Evolutionary conservation across 805 yeast genomes (phyloP).

Genomic region (Monosporozyma aerobia): DNA sequence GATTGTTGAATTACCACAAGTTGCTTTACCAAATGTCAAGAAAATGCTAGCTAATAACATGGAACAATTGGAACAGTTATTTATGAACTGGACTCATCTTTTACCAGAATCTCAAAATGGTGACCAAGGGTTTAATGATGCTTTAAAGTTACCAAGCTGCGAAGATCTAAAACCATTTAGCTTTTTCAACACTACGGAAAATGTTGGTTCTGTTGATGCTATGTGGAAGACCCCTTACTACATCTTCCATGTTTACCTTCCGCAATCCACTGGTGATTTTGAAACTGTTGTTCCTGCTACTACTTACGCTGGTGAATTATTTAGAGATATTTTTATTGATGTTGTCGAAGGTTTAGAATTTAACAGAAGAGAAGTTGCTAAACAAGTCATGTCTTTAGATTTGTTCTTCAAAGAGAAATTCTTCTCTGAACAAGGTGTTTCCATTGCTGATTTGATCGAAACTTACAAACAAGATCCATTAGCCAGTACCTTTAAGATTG

Average conservation of each 20-base stretch:
- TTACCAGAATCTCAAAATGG: conserved; percentile 22
- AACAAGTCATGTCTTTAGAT: conserved; percentile 69
- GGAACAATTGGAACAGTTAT: conserved; percentile 31
- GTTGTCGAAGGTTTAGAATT: conserved; percentile 73
- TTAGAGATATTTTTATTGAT: conserved; percentile 71
- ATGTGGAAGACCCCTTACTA: conserved; percentile 61
- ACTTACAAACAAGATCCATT: conserved; percentile 34
- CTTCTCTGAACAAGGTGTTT: conserved; percentile 67
- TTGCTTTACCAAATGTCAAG: conserved; percentile 45
- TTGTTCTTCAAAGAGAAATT: conserved; percentile 54
- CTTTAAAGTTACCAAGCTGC: conserved; percentile 31
- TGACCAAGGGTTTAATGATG: conserved; percentile 27
- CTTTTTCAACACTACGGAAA: conserved; percentile 24
- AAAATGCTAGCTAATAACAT: conserved; percentile 34
- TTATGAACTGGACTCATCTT: conserved; percentile 34
- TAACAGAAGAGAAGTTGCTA: conserved; percentile 79
- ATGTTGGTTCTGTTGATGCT: conserved; percentile 47
- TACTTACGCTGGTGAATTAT: conserved; percentile 47
- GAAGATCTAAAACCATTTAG: conserved; percentile 28
- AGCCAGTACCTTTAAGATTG: conserved; percentile 77
- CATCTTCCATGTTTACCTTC: conserved; percentile 51
- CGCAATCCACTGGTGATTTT: conserved; percentile 41
- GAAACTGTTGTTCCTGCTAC: conserved; percentile 56
- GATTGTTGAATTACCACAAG: conserved; percentile 39
- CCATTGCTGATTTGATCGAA: conserved; percentile 58